Evolutionary conservation across 805 yeast species (phyloP).

Genomic region (Ogataea pilisensis): DNA sequence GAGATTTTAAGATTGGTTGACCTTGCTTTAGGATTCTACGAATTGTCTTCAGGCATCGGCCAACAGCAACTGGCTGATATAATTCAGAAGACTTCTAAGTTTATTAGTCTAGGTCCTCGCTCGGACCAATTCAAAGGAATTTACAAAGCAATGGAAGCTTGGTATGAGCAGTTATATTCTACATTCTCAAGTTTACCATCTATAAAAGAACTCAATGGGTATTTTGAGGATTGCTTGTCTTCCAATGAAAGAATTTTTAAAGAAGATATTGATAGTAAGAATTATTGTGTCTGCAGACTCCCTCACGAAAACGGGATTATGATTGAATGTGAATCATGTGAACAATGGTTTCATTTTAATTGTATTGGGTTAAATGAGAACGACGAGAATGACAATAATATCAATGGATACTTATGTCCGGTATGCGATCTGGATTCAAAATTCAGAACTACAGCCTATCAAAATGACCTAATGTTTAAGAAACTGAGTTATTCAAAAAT

Average conservation of each 20-base stretch:
- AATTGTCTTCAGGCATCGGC: conserved; percentile 4
- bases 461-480: conserved; percentile 6
- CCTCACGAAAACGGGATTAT: conserved; percentile 52
- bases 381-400: conserved; percentile 25
- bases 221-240: conserved; percentile 9
- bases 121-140: conserved; percentile 7
- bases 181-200: conserved; percentile 9
- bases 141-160: conserved; percentile 8
- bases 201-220: conserved; percentile 12
- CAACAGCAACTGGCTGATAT: conserved; percentile 9
- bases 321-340: conserved; percentile 68
- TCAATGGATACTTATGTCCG: conserved; percentile 47
- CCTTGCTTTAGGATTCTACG: conserved; percentile 5
- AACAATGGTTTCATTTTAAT: conserved; percentile 66
- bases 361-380: conserved; percentile 43
- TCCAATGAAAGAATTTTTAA: conserved; percentile 14
- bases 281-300: conserved; percentile 61
- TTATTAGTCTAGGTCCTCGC: conserved; percentile 6
- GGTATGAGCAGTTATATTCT: conserved; percentile 12
- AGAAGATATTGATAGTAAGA: conserved; percentile 14
- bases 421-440: conserved; percentile 40
- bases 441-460: conserved; percentile 18
- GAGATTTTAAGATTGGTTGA: conserved; percentile 16
- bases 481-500: conserved; percentile 13
- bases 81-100: conserved; percentile 9